Base-by-base conservation (phyloP, 345 rosid species). In the Viola odorata region DNA sequence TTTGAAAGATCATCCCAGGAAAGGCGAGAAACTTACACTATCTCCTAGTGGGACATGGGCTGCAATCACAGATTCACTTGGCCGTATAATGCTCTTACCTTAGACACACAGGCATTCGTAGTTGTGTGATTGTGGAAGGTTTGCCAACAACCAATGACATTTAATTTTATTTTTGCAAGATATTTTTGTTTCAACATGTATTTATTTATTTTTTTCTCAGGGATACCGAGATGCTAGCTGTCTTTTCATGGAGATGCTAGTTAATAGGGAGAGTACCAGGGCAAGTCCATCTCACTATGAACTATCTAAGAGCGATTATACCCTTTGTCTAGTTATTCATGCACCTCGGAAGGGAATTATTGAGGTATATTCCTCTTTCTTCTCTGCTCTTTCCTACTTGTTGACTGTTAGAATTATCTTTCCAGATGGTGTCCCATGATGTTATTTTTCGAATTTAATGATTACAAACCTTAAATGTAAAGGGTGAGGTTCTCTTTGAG, bases 121-220 rank as follows among this genome's bases (percentile, higher is more conserved):
- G 96, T 90, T 50, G 97, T 94, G 64, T 86, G 97, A 6, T 73
- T 94, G 8, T 94, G 97, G 97, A 94, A 94, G 99, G 99, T 90
- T 65, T 68, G 47, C 62, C 64, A 17, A 16, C 37, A 17, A 45
- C 64, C 45, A 45, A 17, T 55, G 12, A 48, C 10, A 8, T 38
- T 41, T 58, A 13, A 14, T 42, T 16, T 3, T 36, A 10, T 61
- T 55, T n/a, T n/a, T 6, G 4, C 4, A 5, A 47, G 41, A 10
- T 54, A 41, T 12, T 55, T 9, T 23, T 37, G 56, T 50, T 41
- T 5, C 9, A 66, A 53, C 49, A 8, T 37, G 4, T 41, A 66
- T 45, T 65, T n/a, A n/a, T n/a, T 66, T 23, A 7, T 45, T 52
- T 58, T 45, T 51, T 55, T 69, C 48, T 13, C 69, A 90, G 97